phyloP scores from a whole-genome alignment of 495 filamentous ascomycete genomes.

The Trichoderma asperelloides region DNA sequence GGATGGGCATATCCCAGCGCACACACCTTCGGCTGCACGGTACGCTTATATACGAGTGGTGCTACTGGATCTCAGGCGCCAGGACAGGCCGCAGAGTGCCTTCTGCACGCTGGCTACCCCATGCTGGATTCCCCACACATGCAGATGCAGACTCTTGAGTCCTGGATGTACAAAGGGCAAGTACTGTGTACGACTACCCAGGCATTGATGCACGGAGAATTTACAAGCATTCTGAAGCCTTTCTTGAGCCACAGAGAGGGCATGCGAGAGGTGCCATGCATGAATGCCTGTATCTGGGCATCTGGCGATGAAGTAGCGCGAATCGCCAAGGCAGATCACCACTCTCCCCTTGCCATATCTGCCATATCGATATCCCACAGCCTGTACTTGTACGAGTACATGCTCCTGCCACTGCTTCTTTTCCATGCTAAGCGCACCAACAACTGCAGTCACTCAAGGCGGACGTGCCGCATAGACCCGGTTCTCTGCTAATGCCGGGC shows the following conservation, averaged over 20 bases:
- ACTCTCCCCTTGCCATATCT: too few species aligned
- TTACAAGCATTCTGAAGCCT: not conserved
- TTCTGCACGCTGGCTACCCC: not conserved
- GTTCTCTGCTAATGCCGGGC: not conserved
- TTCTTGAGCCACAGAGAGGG: too few species aligned
- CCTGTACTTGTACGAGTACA: too few species aligned
- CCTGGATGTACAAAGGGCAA: not conserved
- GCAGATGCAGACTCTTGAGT: not conserved
- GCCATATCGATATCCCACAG: too few species aligned
- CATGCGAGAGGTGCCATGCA: too few species aligned
- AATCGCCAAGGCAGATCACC: too few species aligned
- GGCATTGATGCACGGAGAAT: not conserved
- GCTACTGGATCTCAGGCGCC: not conserved
- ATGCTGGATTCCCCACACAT: not conserved
- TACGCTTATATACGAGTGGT: not conserved
- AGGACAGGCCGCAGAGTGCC: not conserved
- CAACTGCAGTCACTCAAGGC: not conserved
- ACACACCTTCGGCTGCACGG: not conserved
- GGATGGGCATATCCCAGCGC: not conserved
- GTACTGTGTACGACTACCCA: not conserved
- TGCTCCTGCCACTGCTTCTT: too few species aligned
- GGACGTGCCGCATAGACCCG: not conserved
- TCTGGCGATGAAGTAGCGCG: too few species aligned
- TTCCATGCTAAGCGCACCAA: not conserved
- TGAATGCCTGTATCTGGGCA: too few species aligned